Conservation (phyloP, 202 grass and related monocot species). For the Bolboschoenoplectus hybrid region DNA sequence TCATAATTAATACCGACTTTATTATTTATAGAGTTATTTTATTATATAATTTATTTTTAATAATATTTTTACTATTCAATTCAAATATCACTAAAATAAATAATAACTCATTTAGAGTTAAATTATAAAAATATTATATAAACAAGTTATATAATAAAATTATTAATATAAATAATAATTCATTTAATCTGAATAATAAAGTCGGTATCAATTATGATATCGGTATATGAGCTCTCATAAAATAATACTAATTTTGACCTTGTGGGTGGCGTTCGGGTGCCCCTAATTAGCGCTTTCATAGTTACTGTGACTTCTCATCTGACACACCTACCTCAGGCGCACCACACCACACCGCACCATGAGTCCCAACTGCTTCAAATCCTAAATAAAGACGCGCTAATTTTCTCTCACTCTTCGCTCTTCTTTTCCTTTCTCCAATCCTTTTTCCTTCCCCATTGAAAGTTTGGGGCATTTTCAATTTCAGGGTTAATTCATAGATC, state of each 20-base stretch:
- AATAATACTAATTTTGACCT: constrained; percentile 4
- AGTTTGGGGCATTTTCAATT: background rate
- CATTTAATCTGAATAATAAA: too few relatives aligned
- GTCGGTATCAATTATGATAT: too few relatives aligned
- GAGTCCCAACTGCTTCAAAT: background rate
- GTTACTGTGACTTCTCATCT: constrained; percentile 12
- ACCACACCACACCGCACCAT: background rate
- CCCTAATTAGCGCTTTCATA: constrained; percentile 13
- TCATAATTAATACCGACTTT: too few relatives aligned
- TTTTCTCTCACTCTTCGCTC: background rate
- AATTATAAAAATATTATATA: too few relatives aligned
- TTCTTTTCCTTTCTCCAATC: background rate
- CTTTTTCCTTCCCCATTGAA: background rate
- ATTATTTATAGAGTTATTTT: too few relatives aligned
- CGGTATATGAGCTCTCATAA: too few relatives aligned
- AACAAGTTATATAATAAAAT: too few relatives aligned
- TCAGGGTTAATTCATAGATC: background rate
- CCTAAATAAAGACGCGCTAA: constrained; percentile 35
- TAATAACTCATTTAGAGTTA: too few relatives aligned
- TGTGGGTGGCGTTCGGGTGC: background rate
- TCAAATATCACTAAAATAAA: too few relatives aligned
- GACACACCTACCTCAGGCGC: constrained; percentile 21
- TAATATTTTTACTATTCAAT: too few relatives aligned
- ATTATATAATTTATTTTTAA: too few relatives aligned
- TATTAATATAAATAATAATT: too few relatives aligned